These are phyloP conservation scores for Acacia melanoxylon DNA, from an alignment of 306 rosid species.

Conservation along the genomic window DNA sequence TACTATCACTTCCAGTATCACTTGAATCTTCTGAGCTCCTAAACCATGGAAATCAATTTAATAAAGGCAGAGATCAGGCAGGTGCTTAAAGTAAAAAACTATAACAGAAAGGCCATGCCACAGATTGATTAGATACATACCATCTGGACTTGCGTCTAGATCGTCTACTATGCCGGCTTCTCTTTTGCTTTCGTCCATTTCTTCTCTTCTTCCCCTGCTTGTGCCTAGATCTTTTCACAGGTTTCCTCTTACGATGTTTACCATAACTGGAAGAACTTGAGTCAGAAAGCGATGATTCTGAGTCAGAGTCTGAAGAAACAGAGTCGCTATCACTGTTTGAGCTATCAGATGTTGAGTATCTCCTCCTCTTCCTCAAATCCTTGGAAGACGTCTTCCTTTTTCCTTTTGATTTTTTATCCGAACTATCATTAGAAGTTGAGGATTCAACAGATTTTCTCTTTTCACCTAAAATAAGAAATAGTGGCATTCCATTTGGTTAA, in stretches of 20 bases:
- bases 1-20: slow-evolving; percentile 64
- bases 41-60: slow-evolving; percentile 35
- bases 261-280: slow-evolving; percentile 74
- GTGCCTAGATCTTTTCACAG: slow-evolving; percentile 48
- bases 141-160: slow-evolving; percentile 61
- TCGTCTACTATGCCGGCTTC: slow-evolving; percentile 51
- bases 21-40: slow-evolving; percentile 70
- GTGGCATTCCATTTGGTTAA: slow-evolving; percentile 18
- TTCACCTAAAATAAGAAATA: slow-evolving; percentile 54
- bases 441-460: slow-evolving; percentile 56
- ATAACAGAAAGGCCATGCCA: slow-evolving; percentile 7
- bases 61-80: slow-evolving; percentile 30
- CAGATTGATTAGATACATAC: slow-evolving; percentile 44
- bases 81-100: slow-evolving; percentile 19
- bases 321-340: slow-evolving; percentile 53
- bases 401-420: slow-evolving; percentile 60
- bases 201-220: slow-evolving; percentile 66
- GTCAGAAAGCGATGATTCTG: slow-evolving; percentile 64
- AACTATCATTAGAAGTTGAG: slow-evolving; percentile 54
- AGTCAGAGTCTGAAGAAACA: slow-evolving; percentile 54
- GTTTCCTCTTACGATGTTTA: slow-evolving; percentile 66
- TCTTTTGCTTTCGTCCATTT: slow-evolving; percentile 57
- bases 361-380: slow-evolving; percentile 64
- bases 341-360: slow-evolving; percentile 78
- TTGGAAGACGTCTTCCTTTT: slow-evolving; percentile 53